phyloP scores from a whole-genome alignment of 305 asterid species.

The Solanum hybrid region DNA sequence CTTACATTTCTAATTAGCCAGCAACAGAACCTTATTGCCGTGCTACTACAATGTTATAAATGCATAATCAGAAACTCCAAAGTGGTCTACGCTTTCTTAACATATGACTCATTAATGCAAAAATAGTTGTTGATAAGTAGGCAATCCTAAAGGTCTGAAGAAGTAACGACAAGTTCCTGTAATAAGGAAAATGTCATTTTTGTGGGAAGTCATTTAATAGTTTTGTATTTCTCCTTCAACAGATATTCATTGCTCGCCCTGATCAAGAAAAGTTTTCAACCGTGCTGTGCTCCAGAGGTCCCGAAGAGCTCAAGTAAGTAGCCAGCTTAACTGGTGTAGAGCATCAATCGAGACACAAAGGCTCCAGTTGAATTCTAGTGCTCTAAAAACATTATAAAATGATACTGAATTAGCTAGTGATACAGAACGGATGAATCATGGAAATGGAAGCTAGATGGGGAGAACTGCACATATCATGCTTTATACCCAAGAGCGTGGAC shows the following conservation, averaged over 20 bases:
- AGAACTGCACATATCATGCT: constrained; percentile 73
- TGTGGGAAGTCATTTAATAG: neutral
- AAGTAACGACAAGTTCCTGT: neutral
- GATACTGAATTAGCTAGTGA: constrained; percentile 17
- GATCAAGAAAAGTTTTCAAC: constrained; percentile 55
- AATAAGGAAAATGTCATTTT: neutral
- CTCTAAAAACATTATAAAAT: constrained; percentile 10
- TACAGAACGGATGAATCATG: constrained; percentile 74
- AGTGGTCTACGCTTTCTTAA: neutral
- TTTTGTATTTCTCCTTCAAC: constrained; percentile 8
- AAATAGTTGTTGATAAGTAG: neutral
- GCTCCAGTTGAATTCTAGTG: neutral
- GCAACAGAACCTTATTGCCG: neutral
- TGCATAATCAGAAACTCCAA: neutral
- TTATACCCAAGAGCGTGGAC: constrained; percentile 95
- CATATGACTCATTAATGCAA: neutral
- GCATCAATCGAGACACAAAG: neutral
- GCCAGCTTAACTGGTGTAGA: neutral
- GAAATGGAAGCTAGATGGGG: constrained; percentile 83
- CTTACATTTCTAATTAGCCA: neutral
- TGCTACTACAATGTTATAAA: neutral
- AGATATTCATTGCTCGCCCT: constrained; percentile 78
- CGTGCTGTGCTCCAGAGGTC: constrained; percentile 63
- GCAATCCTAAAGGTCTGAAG: neutral
- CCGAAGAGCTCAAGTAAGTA: constrained; percentile 43